Base-by-base conservation (phyloP, 2,329 filamentous ascomycete genomes). In the Fusarium dlaminii region DNA sequence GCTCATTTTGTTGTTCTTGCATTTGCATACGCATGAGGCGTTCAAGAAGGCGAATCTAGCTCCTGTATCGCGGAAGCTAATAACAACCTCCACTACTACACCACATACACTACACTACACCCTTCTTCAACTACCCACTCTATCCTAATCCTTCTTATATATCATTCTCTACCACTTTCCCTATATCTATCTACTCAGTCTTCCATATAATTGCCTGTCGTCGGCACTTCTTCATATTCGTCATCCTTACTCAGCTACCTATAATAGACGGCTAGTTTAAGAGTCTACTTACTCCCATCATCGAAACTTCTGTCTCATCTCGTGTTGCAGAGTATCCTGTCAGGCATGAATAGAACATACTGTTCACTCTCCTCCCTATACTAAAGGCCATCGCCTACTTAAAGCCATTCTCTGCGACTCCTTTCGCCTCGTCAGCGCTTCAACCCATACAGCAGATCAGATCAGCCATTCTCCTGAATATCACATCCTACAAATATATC, bases 1-100 rank as follows among this genome's bases (percentile, higher is more conserved):
- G 27, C 12, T 40, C 27, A n/a, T 43, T 15, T 66, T 49, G 29
- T 29, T 61, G 24, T 59, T 48, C 34, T 69, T 63, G 29, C 55
- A 66, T 65, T 51, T 58, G 17, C 37, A 60, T 69, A 72, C 68
- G 60, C 67, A 72, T 36, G 63, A 72, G 72, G 68, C 63, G 72
- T 72, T 57, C 52, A 30, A 65, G 56, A 42, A 70, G 58, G 55
- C 68, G 52, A 72, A 51, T 37, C 56, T 49, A 63, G 39, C 43
- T 57, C 45, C 54, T 65, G 40, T 51, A 72, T 69, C 63, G 64
- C 57, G 68, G 58, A 45, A 72, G 52, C 59, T 65, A 65, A 64
- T 34, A 69, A 46, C 63, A 60, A 71, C 48, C 52, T 43, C 39
- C 42, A 48, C 32, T 61, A 56, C 34, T 36, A 36, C 40, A 22